Percentiles rank a stretch among this genome's conserved stretches.
phyloP scores from a whole-genome alignment of 768 basidiomycete genomes.

The Lactarius pseudohatsudake region DNA sequence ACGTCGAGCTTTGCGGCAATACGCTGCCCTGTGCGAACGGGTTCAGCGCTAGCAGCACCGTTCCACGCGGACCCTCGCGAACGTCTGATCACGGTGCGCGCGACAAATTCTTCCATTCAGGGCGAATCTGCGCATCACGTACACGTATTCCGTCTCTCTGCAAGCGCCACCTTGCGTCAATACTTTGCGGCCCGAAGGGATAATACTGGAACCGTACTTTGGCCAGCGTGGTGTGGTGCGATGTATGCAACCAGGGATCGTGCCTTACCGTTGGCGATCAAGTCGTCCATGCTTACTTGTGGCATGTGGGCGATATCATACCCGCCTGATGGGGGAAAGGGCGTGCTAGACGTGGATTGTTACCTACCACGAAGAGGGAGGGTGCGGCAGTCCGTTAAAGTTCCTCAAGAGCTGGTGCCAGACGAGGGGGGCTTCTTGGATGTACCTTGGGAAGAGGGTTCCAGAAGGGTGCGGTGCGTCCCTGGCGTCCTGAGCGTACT shows the following conservation, averaged over 20 bases:
- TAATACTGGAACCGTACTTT: neutral
- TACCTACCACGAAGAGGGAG: neutral
- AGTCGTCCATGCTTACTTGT: conserved; percentile 14
- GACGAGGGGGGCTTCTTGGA: neutral
- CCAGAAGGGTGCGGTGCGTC: neutral
- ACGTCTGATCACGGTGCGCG: conserved; percentile 15
- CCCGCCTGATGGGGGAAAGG: conserved; percentile 9
- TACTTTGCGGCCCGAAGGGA: neutral
- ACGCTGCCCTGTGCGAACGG: conserved; percentile 9
- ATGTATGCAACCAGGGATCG: neutral
- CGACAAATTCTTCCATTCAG: conserved; percentile 12
- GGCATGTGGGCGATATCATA: conserved; percentile 15
- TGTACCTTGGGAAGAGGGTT: neutral
- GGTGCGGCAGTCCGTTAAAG: neutral
- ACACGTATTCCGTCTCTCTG: conserved; percentile 16
- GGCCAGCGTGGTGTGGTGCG: conserved; percentile 8
- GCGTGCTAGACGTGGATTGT: conserved; percentile 10
- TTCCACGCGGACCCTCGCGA: conserved; percentile 21
- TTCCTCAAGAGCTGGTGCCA: neutral
- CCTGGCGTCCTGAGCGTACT: conserved; percentile 8
- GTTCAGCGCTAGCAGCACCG: neutral
- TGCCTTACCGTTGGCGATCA: conserved; percentile 1
- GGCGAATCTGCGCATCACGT: conserved; percentile 16
- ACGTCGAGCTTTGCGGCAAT: conserved; percentile 19
- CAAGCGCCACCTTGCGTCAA: conserved; percentile 8